phyloP scores from a whole-genome alignment of 1,284 basidiomycete species.

The Boletus semigastroideus region DNA sequence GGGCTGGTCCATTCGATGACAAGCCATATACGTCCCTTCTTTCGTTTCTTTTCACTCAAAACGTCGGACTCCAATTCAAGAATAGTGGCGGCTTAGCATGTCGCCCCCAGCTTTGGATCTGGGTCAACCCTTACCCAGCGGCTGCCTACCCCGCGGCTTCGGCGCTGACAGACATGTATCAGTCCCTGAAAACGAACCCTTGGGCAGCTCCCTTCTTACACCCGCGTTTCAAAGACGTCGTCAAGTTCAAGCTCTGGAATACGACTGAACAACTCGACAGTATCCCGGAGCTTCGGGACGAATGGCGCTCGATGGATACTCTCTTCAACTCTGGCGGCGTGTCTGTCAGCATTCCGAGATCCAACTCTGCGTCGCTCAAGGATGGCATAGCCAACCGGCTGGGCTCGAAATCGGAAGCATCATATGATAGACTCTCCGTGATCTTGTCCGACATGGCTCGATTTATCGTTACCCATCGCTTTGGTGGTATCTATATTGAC shows the following conservation, averaged over 20 bases:
- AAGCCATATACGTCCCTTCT: slow-evolving; percentile 73
- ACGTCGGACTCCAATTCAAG: slow-evolving; percentile 57
- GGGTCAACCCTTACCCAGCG: slow-evolving; percentile 79
- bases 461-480: slow-evolving; percentile 81
- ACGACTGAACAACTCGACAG: slow-evolving; percentile 84
- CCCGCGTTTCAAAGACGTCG: slow-evolving; percentile 69
- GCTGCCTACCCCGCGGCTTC: slow-evolving; percentile 65
- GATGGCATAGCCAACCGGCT: slow-evolving; percentile 65
- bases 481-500: slow-evolving; percentile 82
- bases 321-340: slow-evolving; percentile 75
- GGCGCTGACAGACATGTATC: slow-evolving; percentile 63
- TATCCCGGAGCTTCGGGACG: slow-evolving; percentile 68
- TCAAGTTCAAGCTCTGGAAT: slow-evolving; percentile 87
- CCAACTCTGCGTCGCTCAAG: slow-evolving; percentile 32
- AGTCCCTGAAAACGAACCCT: slow-evolving; percentile 65
- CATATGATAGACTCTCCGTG: slow-evolving; percentile 76
- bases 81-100: slow-evolving; percentile 43
- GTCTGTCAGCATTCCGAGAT: slow-evolving; percentile 43
- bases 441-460: slow-evolving; percentile 85
- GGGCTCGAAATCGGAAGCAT: slow-evolving; percentile 67
- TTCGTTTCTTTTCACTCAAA: slow-evolving; percentile 74
- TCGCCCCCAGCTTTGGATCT: slow-evolving; percentile 77
- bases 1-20: slow-evolving; percentile 76
- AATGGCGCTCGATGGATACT: slow-evolving; percentile 66
- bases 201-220: slow-evolving; percentile 85